Conservation (phyloP, 139 green algal species). For the Penium margaritaceum region DNA sequence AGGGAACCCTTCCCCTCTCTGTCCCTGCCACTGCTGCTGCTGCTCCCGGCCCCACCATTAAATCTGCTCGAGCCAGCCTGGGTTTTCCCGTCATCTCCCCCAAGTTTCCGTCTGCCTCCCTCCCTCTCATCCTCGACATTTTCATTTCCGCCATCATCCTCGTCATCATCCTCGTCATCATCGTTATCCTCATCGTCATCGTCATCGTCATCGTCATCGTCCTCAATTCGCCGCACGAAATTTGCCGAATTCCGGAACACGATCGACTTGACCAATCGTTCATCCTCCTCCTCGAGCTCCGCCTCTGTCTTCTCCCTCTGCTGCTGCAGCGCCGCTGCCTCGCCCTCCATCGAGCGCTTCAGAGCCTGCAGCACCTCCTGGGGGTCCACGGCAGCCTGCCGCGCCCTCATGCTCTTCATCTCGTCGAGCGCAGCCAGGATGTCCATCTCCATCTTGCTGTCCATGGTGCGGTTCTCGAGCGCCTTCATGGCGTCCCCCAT, state of each 20-base stretch:
- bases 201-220: constrained; percentile 16
- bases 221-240: constrained; percentile 11
- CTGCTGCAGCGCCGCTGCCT: not conserved
- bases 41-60: too few species aligned
- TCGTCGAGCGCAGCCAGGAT: constrained; percentile 88
- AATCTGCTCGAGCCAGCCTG: too few species aligned
- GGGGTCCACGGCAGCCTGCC: constrained; percentile 12
- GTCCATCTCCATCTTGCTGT: constrained; percentile 92
- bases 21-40: too few species aligned
- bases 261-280: constrained; percentile 7
- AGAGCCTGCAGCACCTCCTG: constrained; percentile 10
- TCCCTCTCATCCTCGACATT: too few species aligned
- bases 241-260: constrained; percentile 16
- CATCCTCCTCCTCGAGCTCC: constrained; percentile 19
- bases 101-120: too few species aligned
- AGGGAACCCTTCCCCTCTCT: too few species aligned
- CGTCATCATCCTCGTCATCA: too few species aligned
- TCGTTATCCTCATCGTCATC: constrained; percentile 1
- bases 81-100: too few species aligned
- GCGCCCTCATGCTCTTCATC: constrained; percentile 58
- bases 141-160: too few species aligned
- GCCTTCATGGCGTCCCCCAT: constrained; percentile 90
- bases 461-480: constrained; percentile 86
- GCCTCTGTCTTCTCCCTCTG: not conserved
- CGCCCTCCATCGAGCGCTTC: not conserved